Evolutionary conservation across 352 stramenopile species (phyloP).

Genomic region (Phytophthora palmivora): DNA sequence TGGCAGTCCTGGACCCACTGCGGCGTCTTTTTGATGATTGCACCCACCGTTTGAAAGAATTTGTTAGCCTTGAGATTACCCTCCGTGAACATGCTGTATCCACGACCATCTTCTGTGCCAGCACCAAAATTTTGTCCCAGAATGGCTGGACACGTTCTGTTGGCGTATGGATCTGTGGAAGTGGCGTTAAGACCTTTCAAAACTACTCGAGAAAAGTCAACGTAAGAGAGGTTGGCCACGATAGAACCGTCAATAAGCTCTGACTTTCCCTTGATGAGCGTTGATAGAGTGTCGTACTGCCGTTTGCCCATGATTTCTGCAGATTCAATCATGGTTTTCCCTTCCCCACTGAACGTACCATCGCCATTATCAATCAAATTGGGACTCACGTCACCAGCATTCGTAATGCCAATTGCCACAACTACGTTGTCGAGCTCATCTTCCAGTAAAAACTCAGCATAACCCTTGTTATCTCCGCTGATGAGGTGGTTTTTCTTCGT

Average conservation of each 20-base stretch:
- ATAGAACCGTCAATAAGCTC: not conserved
- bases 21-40: slow-evolving; percentile 5
- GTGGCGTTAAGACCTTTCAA: not conserved
- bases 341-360: too few species aligned
- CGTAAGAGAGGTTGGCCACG: not conserved
- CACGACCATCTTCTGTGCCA: not conserved
- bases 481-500: too few species aligned
- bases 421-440: too few species aligned
- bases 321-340: too few species aligned
- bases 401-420: too few species aligned
- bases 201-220: not conserved
- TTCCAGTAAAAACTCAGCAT: too few species aligned
- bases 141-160: not conserved
- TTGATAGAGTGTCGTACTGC: too few species aligned
- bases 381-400: too few species aligned
- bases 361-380: too few species aligned
- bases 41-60: not conserved
- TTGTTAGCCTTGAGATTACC: not conserved
- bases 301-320: too few species aligned
- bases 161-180: not conserved
- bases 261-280: not conserved
- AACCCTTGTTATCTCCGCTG: too few species aligned
- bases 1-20: slow-evolving; percentile 58
- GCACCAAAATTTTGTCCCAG: not conserved
- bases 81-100: not conserved